Percentiles rank a stretch among this genome's conserved stretches.
phyloP scores from a whole-genome alignment of 345 rosid species.

The Brassica nigra region DNA sequence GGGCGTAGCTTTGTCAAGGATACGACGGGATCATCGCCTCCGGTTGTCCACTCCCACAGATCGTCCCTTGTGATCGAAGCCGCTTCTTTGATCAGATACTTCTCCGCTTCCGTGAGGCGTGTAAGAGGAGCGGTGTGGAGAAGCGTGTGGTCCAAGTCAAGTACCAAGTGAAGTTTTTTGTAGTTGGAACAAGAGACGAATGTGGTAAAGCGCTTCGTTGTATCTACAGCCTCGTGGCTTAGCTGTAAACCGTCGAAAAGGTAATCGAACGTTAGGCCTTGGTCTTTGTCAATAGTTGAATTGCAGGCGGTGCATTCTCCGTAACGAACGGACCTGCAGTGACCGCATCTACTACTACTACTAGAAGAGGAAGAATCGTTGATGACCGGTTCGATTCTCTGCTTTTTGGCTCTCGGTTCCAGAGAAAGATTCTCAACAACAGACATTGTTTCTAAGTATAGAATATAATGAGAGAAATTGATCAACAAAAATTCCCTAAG shows the following conservation, averaged over 20 bases:
- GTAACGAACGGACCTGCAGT: neutral
- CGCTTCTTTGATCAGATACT: neutral
- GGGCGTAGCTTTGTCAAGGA: conserved; percentile 6
- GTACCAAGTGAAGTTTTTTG: conserved; percentile 19
- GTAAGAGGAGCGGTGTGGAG: neutral
- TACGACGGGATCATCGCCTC: neutral
- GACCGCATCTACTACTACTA: conserved; percentile 5
- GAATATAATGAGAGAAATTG: neutral
- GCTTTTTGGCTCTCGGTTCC: neutral
- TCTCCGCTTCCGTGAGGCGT: neutral
- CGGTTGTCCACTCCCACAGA: neutral
- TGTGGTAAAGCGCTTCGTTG: neutral
- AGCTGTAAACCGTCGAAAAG: neutral
- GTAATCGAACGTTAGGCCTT: conserved; percentile 1
- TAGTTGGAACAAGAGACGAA: neutral
- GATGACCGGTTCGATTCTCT: neutral
- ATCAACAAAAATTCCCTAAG: neutral
- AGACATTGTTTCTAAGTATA: neutral
- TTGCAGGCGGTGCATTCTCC: neutral
- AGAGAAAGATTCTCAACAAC: neutral
- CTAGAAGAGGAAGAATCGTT: neutral
- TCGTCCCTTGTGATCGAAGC: neutral
- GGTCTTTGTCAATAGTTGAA: neutral
- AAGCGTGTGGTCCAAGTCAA: conserved; percentile 32
- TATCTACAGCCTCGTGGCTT: conserved; percentile 1